Percentiles rank a stretch among this genome's conserved stretches.
Evolutionary conservation across 306 rosid species (phyloP).

Genomic region (Acacia acuminata): DNA sequence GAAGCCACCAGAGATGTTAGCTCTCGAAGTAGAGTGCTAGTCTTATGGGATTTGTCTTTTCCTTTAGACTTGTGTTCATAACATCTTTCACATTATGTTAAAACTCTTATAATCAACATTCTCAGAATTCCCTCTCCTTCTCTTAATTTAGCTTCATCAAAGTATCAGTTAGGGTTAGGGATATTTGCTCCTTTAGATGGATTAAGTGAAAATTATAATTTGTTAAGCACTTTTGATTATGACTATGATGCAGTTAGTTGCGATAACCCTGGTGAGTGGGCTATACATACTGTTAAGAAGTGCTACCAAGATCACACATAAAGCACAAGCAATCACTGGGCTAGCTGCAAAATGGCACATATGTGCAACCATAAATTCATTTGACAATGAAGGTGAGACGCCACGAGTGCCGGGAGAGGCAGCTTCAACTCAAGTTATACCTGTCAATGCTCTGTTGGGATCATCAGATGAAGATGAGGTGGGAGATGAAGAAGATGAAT

Average conservation of each 20-base stretch:
- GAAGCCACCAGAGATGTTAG: too few relatives aligned
- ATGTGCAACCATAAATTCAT: slow-evolving; percentile 73
- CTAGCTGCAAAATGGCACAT: slow-evolving; percentile 92
- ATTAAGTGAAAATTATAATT: neutral
- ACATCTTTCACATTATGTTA: neutral
- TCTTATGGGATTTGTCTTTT: neutral
- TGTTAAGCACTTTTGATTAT: neutral
- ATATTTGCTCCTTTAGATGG: neutral
- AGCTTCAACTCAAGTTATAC: slow-evolving; percentile 39
- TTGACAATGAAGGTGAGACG: slow-evolving; percentile 63
- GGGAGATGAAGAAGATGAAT: slow-evolving; percentile 68
- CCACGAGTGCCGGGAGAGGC: slow-evolving; percentile 32
- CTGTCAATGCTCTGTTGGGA: slow-evolving; percentile 33
- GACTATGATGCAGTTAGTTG: slow-evolving; percentile 65
- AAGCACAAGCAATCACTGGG: slow-evolving; percentile 76
- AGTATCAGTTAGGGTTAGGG: neutral
- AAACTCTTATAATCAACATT: neutral
- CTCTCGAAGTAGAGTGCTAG: too few relatives aligned
- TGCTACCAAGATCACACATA: slow-evolving; percentile 85
- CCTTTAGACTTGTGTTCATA: neutral
- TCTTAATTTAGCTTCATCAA: neutral
- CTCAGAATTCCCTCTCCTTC: neutral
- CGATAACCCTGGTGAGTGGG: slow-evolving; percentile 76
- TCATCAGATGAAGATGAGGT: slow-evolving; percentile 55
- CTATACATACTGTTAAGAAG: slow-evolving; percentile 74